These are phyloP conservation scores for Candida piceae DNA, from an alignment of 805 yeast species.

Conservation along the genomic window DNA sequence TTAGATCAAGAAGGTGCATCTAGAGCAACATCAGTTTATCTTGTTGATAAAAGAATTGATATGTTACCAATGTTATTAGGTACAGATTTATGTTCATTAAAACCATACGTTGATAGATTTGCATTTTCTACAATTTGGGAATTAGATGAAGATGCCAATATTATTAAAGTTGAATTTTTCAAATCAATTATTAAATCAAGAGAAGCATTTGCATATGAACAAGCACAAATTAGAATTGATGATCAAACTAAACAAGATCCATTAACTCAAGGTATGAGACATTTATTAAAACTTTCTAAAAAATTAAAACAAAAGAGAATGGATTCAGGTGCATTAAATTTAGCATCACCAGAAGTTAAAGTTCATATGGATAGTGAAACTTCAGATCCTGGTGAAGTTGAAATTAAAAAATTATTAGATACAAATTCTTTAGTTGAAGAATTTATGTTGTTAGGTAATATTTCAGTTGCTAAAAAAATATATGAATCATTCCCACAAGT, in stretches of 20 bases:
- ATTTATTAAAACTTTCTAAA: slow-evolving; percentile 72
- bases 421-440: slow-evolving; percentile 97
- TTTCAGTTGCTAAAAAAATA: slow-evolving; percentile 90
- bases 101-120: slow-evolving; percentile 92
- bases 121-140: slow-evolving; percentile 98
- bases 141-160: slow-evolving; percentile 78
- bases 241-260: slow-evolving; percentile 74
- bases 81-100: slow-evolving; percentile 90
- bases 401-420: slow-evolving; percentile 78
- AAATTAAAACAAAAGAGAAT: slow-evolving; percentile 78
- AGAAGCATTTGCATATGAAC: slow-evolving; percentile 91
- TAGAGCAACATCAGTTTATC: slow-evolving; percentile 94
- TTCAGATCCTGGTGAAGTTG: slow-evolving; percentile 94
- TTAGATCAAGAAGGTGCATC: slow-evolving; percentile 94
- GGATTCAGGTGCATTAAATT: slow-evolving; percentile 92
- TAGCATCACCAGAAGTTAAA: slow-evolving; percentile 97
- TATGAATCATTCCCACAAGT: slow-evolving; percentile 94
- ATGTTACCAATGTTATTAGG: slow-evolving; percentile 95
- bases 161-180: slow-evolving; percentile 70
- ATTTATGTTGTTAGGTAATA: slow-evolving; percentile 96
- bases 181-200: slow-evolving; percentile 88
- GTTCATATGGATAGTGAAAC: slow-evolving; percentile 97
- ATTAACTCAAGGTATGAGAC: slow-evolving; percentile 84
- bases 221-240: slow-evolving; percentile 89
- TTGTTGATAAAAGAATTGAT: slow-evolving; percentile 97